phyloP scores from a whole-genome alignment of 306 rosid genomes.

The Alnus glutinosa region DNA sequence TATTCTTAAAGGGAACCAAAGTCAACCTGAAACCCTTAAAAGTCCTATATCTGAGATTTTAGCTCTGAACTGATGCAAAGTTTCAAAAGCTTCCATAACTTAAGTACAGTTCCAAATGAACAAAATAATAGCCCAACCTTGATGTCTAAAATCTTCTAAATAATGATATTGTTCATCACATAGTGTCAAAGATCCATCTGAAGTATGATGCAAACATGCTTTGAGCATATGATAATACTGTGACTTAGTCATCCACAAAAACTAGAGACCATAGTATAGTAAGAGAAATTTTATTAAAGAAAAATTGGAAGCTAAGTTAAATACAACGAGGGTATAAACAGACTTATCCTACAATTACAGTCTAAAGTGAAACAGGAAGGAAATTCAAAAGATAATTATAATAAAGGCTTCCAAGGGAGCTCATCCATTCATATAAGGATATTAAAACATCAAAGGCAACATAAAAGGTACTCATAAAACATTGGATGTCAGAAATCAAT shows the following conservation, averaged over 20 bases:
- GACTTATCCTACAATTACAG: background rate
- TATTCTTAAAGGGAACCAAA: background rate
- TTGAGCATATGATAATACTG: too few species aligned
- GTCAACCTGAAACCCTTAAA: background rate
- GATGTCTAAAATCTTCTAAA: background rate
- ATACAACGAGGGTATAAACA: background rate
- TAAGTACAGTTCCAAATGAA: background rate
- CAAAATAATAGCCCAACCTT: background rate
- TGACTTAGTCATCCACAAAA: background rate
- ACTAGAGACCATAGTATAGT: background rate
- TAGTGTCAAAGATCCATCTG: too few species aligned
- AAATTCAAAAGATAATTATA: background rate
- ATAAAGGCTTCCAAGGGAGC: background rate
- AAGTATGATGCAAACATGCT: too few species aligned
- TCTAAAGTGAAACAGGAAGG: background rate
- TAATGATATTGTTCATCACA: background rate
- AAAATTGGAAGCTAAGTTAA: background rate
- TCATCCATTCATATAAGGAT: background rate
- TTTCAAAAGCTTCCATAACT: background rate
- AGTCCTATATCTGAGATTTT: background rate
- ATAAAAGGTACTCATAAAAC: background rate
- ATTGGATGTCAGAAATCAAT: background rate
- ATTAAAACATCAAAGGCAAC: background rate
- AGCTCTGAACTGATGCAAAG: background rate
- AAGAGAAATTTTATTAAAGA: background rate